Conservation (phyloP, 2,329 filamentous ascomycete genomes). For the Pseudogymnoascus sp. region DNA sequence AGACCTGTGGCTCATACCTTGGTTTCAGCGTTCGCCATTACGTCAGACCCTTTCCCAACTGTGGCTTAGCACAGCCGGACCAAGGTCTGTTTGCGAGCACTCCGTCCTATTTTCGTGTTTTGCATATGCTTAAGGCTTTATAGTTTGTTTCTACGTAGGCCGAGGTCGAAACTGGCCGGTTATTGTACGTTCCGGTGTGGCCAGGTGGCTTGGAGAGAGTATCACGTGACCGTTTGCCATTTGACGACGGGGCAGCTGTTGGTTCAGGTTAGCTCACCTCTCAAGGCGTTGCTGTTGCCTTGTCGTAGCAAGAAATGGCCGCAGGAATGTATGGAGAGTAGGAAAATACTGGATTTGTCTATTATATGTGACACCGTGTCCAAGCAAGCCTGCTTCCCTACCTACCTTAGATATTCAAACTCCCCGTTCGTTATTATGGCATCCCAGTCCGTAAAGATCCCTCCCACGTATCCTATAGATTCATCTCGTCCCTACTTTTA, state of each 20-base stretch:
- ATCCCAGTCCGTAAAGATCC: not conserved
- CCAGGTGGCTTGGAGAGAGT: too few relatives aligned
- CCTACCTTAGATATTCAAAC: not conserved
- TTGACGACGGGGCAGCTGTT: too few relatives aligned
- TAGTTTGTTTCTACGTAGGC: not conserved
- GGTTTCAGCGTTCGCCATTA: not conserved
- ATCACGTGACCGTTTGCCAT: too few relatives aligned
- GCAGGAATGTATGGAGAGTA: not conserved
- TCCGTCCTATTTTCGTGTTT: not conserved
- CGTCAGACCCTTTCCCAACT: not conserved
- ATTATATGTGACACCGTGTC: not conserved
- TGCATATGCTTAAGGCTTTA: not conserved
- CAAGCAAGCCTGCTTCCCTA: not conserved
- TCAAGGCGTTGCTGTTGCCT: too few relatives aligned
- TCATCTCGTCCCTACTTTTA: not conserved
- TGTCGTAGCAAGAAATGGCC: not conserved
- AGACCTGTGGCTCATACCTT: not conserved
- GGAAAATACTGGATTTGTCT: not conserved
- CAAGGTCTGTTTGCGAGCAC: not conserved
- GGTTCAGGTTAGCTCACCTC: too few relatives aligned
- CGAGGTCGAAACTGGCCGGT: not conserved
- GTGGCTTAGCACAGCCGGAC: conserved; percentile 1
- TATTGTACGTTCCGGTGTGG: not conserved
- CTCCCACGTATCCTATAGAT: not conserved
- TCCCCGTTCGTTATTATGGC: not conserved